These are phyloP conservation scores for Saraca asoca DNA, from an alignment of 331 rosid genomes.

Conservation along the genomic window DNA sequence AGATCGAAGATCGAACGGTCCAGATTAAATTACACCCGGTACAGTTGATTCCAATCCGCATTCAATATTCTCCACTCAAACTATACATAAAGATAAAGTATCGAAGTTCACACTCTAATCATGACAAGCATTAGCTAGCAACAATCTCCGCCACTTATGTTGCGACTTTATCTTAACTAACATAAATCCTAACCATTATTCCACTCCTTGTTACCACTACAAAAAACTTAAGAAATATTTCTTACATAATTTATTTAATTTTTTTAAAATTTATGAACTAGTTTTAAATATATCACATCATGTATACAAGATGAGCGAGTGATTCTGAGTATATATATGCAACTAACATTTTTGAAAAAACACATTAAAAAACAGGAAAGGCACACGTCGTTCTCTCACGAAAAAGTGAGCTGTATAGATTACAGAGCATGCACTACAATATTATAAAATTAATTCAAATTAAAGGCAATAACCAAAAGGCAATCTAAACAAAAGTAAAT, in stretches of 20 bases:
- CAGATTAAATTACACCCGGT: no score
- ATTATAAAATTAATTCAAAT: conserved; percentile 52
- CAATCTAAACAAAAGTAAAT: conserved; percentile 24
- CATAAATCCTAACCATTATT: conserved; percentile 24
- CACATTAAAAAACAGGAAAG: background rate
- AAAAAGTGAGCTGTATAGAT: conserved; percentile 42
- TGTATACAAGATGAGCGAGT: no score
- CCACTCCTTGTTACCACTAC: background rate
- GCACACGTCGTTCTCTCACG: conserved; percentile 39
- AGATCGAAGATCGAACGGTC: no score
- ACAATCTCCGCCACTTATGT: conserved; percentile 40
- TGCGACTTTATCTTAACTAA: conserved; percentile 18
- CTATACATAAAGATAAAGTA: conserved; percentile 55
- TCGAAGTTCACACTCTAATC: conserved; percentile 63
- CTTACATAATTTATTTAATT: no score
- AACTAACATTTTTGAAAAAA: background rate
- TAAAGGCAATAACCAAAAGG: conserved; percentile 43
- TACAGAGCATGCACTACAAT: conserved; percentile 39
- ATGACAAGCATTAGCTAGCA: conserved; percentile 62
- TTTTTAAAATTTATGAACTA: no score
- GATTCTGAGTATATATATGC: no score
- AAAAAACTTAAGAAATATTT: no score
- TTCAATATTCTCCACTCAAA: conserved; percentile 42
- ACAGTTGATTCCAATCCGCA: no score
- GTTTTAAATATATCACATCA: no score